phyloP scores from a whole-genome alignment of 2,329 filamentous ascomycete species.

The Penicillium sp. region DNA sequence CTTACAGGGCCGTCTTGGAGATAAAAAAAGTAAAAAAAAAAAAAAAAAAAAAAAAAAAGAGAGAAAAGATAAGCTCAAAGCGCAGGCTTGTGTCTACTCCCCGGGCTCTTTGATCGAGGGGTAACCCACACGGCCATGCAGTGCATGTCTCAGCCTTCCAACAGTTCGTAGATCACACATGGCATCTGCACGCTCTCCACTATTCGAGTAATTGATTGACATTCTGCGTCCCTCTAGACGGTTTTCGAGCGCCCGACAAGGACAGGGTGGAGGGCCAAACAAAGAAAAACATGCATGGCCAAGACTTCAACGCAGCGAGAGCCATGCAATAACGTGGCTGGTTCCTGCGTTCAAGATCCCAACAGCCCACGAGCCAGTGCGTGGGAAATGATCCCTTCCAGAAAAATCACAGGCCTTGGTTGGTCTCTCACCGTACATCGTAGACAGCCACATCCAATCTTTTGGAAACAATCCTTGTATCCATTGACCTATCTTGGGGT shows the following conservation, averaged over 20 bases:
- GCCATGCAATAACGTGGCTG: conserved; percentile 9
- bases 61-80: conserved; percentile 7
- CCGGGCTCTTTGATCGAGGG: background rate
- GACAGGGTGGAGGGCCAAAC: background rate
- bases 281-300: conserved; percentile 7
- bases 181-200: background rate
- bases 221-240: background rate
- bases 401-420: background rate
- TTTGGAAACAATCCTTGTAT: background rate
- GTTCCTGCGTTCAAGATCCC: conserved; percentile 16
- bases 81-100: background rate
- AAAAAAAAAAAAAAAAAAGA: too few species aligned
- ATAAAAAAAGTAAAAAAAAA: conserved; percentile 1
- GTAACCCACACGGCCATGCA: background rate
- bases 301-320: conserved; percentile 1
- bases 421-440: background rate
- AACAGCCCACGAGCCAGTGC: background rate
- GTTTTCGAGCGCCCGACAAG: background rate
- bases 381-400: background rate
- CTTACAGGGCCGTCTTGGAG: background rate
- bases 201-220: background rate
- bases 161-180: background rate
- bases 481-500: background rate
- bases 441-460: conserved; percentile 1
- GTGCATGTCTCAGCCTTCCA: background rate